Conservation (phyloP, 768 basidiomycete species). For the Boletus sp. region DNA sequence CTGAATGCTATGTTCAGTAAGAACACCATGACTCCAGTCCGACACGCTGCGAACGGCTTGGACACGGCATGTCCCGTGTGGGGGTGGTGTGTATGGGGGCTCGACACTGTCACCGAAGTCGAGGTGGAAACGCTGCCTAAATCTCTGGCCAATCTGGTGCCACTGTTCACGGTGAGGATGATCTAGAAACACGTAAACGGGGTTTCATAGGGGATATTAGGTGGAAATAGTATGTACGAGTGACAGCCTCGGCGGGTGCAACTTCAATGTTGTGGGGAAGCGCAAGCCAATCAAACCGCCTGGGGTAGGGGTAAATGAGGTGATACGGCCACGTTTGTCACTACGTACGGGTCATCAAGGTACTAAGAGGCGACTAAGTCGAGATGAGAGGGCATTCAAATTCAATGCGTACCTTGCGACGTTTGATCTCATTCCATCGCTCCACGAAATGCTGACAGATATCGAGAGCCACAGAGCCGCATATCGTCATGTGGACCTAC, state of each 20-base stretch:
- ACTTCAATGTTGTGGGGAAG: conserved; percentile 67
- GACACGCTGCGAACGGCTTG: conserved; percentile 84
- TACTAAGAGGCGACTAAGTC: conserved; percentile 23
- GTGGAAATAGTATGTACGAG: conserved; percentile 37
- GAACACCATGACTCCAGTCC: conserved; percentile 93
- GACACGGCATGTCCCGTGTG: conserved; percentile 57
- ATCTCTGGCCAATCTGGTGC: conserved; percentile 52
- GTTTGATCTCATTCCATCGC: conserved; percentile 88
- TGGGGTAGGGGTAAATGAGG: conserved; percentile 22
- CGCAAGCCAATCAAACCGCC: conserved; percentile 65
- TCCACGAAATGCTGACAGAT: conserved; percentile 92
- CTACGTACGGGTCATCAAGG: conserved; percentile 44
- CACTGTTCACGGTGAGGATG: conserved; percentile 71
- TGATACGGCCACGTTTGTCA: not conserved
- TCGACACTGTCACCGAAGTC: conserved; percentile 39
- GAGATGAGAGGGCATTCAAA: not conserved
- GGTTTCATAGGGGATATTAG: not conserved
- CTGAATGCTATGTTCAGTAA: conserved; percentile 89
- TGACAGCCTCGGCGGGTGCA: conserved; percentile 66
- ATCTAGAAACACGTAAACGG: conserved; percentile 23
- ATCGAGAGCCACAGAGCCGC: conserved; percentile 82
- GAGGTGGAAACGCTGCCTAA: conserved; percentile 64
- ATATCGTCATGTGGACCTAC: conserved; percentile 80
- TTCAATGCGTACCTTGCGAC: conserved; percentile 54
- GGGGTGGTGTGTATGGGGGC: conserved; percentile 38